Conservation (phyloP, 805 yeast genomes). For the Pichia nakasei region DNA sequence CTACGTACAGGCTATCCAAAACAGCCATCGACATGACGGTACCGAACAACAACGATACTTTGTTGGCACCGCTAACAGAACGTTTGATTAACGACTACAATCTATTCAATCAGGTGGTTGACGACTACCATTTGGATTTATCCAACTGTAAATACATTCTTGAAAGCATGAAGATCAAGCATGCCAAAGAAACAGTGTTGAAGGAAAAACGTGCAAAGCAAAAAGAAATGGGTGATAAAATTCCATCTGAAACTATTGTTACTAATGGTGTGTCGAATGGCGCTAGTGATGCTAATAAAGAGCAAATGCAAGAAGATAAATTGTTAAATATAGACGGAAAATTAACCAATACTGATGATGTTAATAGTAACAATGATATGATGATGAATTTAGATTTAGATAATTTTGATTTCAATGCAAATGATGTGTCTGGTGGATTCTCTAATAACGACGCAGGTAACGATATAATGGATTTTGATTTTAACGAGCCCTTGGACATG, state of each 20-base stretch:
- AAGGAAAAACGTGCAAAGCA: constrained; percentile 19
- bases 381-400: constrained; percentile 23
- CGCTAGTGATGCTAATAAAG: no score
- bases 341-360: no score
- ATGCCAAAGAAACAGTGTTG: constrained; percentile 20
- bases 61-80: constrained; percentile 20
- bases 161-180: constrained; percentile 20
- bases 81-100: constrained; percentile 20
- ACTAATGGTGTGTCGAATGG: no score
- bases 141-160: constrained; percentile 23
- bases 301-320: no score
- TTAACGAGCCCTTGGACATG: background rate
- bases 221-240: no score
- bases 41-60: constrained; percentile 24
- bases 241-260: no score
- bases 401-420: constrained; percentile 17
- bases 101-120: constrained; percentile 23
- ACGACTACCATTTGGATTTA: constrained; percentile 22
- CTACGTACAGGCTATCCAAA: constrained; percentile 19
- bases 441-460: constrained; percentile 3
- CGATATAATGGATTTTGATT: constrained; percentile 2
- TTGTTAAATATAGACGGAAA: no score
- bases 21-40: constrained; percentile 19
- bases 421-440: background rate
- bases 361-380: constrained; percentile 10